Conservation (phyloP, 805 yeast species). For the Metschnikowia koreensis region DNA sequence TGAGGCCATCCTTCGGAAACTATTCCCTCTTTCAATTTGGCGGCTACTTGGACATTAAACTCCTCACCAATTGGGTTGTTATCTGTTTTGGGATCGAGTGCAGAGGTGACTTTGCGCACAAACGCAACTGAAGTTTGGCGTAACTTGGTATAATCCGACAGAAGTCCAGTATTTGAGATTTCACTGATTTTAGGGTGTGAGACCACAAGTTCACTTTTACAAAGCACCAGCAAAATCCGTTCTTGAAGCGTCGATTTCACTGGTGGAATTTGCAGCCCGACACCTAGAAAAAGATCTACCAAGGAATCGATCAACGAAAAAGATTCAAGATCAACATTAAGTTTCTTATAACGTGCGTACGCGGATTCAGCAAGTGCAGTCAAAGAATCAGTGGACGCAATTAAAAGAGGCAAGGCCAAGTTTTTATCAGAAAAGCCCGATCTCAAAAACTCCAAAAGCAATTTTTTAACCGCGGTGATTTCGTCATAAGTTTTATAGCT, state of each 20-base stretch:
- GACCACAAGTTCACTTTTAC: conserved; percentile 54
- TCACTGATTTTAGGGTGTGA: conserved; percentile 39
- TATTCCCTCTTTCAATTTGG: conserved; percentile 51
- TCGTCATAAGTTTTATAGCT: conserved; percentile 48
- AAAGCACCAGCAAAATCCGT: conserved; percentile 48
- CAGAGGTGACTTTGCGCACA: conserved; percentile 55
- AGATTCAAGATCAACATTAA: conserved; percentile 53
- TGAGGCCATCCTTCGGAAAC: conserved; percentile 62
- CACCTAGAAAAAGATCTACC: conserved; percentile 52
- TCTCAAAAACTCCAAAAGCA: conserved; percentile 38
- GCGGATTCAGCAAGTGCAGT: conserved; percentile 57
- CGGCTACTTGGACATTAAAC: conserved; percentile 46
- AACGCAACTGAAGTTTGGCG: conserved; percentile 60
- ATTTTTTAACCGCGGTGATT: conserved; percentile 32
- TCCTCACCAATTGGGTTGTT: neutral
- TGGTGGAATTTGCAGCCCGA: conserved; percentile 43
- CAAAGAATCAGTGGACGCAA: conserved; percentile 62
- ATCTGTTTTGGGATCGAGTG: conserved; percentile 1
- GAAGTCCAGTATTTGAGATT: conserved; percentile 59
- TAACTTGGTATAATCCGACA: conserved; percentile 50
- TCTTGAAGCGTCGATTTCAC: conserved; percentile 55
- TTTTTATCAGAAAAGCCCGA: conserved; percentile 38
- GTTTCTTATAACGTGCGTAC: conserved; percentile 48
- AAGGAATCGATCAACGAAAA: conserved; percentile 42
- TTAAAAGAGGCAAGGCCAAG: conserved; percentile 49